Conservation (phyloP, 2,329 filamentous ascomycete genomes). For the Monosporascus sp. region DNA sequence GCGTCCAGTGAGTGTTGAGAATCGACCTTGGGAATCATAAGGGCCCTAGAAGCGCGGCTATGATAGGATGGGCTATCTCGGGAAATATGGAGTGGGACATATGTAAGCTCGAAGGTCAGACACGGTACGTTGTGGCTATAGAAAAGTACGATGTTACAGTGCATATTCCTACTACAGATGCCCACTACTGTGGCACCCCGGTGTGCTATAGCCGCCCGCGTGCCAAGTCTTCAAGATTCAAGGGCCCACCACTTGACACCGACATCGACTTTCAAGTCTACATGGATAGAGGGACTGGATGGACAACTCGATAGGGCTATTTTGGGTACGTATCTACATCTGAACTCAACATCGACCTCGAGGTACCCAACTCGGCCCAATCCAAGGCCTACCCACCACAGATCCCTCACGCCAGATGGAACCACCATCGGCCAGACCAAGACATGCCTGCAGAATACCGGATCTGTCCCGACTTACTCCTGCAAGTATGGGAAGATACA, state of each 20-base stretch:
- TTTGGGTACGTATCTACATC: neutral
- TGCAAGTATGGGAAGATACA: slow-evolving; percentile 12
- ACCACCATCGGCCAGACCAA: slow-evolving; percentile 10
- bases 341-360: neutral
- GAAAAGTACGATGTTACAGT: neutral
- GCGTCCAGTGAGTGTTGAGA: slow-evolving; percentile 16
- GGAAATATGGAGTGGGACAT: slow-evolving; percentile 4
- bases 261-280: neutral
- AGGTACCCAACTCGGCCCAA: slow-evolving; percentile 8
- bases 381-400: slow-evolving; percentile 8
- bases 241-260: neutral
- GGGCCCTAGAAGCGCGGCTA: slow-evolving; percentile 11
- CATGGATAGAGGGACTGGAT: too few species aligned
- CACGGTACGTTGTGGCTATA: neutral
- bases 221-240: neutral
- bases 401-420: neutral
- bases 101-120: neutral
- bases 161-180: neutral
- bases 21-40: slow-evolving; percentile 10
- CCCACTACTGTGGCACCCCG: neutral
- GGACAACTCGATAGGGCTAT: neutral
- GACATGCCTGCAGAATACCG: slow-evolving; percentile 1
- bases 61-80: slow-evolving; percentile 15
- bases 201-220: neutral
- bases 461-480: slow-evolving; percentile 3